phyloP scores from a whole-genome alignment of 2,329 filamentous ascomycete genomes.

The Apiospora arundinis region DNA sequence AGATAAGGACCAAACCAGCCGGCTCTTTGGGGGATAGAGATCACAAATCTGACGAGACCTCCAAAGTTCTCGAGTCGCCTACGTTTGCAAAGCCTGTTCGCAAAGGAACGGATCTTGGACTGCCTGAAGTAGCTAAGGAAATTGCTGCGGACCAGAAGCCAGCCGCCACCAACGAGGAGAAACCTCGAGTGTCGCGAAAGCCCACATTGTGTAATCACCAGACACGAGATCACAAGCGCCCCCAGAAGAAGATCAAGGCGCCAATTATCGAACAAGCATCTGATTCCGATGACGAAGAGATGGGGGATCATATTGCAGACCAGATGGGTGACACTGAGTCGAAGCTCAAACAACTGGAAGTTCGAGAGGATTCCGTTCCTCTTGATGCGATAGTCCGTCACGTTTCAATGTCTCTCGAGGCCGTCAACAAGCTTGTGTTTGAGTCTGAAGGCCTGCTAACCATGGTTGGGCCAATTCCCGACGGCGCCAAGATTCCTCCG shows the following conservation, averaged over 20 bases:
- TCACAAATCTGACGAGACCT: constrained; percentile 1
- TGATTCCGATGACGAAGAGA: constrained; percentile 62
- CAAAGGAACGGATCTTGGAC: background rate
- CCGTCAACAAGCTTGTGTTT: constrained; percentile 53
- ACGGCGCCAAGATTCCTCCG: constrained; percentile 36
- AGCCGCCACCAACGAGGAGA: background rate
- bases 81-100: background rate
- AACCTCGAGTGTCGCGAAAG: background rate
- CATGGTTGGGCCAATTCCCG: constrained; percentile 51
- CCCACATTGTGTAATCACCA: background rate
- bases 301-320: constrained; percentile 61
- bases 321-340: constrained; percentile 59
- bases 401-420: constrained; percentile 54
- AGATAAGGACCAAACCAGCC: background rate
- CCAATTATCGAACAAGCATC: constrained; percentile 50
- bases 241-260: constrained; percentile 19
- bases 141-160: background rate
- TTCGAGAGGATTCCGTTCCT: constrained; percentile 44
- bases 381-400: constrained; percentile 53
- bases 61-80: background rate
- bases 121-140: background rate
- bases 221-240: background rate
- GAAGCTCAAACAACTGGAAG: constrained; percentile 54
- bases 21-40: background rate
- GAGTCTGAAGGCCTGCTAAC: constrained; percentile 51